phyloP scores from a whole-genome alignment of 2,329 filamentous ascomycete species.

The Ophiostoma sp. region DNA sequence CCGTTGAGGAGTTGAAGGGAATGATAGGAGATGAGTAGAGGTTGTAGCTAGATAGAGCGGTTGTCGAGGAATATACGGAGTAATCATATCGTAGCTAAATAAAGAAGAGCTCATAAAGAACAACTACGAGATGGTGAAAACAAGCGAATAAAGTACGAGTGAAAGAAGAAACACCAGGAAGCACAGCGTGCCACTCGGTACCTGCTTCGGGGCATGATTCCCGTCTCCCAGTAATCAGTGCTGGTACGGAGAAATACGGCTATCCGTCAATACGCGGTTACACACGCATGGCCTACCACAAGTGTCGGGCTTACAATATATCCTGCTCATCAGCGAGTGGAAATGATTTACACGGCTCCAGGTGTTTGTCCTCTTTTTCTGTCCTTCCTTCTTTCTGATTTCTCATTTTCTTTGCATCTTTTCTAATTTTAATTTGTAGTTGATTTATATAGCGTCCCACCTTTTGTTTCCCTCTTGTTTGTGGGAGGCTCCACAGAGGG shows the following conservation, averaged over 20 bases:
- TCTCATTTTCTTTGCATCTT: background rate
- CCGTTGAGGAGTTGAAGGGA: no score
- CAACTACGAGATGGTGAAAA: background rate
- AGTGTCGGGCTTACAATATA: background rate
- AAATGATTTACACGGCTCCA: conserved; percentile 4
- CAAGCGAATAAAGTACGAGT: background rate
- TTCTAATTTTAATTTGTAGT: background rate
- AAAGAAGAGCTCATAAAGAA: no score
- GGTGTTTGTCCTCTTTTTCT: background rate
- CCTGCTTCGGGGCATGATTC: background rate
- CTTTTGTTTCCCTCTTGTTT: conserved; percentile 3
- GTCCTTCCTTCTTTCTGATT: background rate
- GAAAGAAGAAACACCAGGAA: background rate
- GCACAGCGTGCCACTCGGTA: background rate
- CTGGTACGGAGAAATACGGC: background rate
- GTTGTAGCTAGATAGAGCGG: background rate
- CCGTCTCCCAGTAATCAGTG: background rate
- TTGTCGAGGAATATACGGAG: no score
- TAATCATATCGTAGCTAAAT: no score
- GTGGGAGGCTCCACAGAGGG: background rate
- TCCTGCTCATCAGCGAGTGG: background rate
- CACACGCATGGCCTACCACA: background rate
- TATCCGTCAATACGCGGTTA: background rate
- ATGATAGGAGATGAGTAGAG: background rate
- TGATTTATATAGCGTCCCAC: background rate